phyloP scores from a whole-genome alignment of 1,139 yeast species.

The Trichomonascaceae sp. region DNA sequence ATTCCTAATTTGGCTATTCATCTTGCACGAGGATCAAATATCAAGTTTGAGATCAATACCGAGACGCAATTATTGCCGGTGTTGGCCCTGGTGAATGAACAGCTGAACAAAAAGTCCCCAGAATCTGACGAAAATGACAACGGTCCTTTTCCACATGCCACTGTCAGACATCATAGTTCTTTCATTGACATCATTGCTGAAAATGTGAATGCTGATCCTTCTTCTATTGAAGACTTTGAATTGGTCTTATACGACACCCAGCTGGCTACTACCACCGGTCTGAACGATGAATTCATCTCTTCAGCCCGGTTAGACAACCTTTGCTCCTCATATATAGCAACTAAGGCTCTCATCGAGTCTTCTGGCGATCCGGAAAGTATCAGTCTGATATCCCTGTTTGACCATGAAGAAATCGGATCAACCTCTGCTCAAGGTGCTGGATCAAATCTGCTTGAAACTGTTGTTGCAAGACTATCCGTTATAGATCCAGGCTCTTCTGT shows the following conservation, averaged over 20 bases:
- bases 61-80: constrained; percentile 85
- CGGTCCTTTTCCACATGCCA: constrained; percentile 40
- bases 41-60: constrained; percentile 81
- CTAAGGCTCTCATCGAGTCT: constrained; percentile 62
- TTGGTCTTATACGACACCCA: constrained; percentile 84
- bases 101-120: constrained; percentile 24
- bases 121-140: constrained; percentile 43
- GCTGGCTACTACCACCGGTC: constrained; percentile 75
- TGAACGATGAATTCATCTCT: constrained; percentile 83
- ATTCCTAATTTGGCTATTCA: constrained; percentile 96
- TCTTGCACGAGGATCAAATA: constrained; percentile 67
- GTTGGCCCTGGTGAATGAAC: constrained; percentile 57
- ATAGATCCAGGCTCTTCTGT: constrained; percentile 28
- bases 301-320: constrained; percentile 92
- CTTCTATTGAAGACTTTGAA: constrained; percentile 82
- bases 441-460: constrained; percentile 79
- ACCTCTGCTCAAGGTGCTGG: constrained; percentile 95
- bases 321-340: constrained; percentile 77
- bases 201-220: constrained; percentile 47
- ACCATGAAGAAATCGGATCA: constrained; percentile 95
- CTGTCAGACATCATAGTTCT: constrained; percentile 70
- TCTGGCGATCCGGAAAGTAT: constrained; percentile 43
- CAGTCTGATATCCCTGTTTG: constrained; percentile 73
- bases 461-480: constrained; percentile 59
- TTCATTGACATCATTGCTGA: constrained; percentile 62